Base-by-base conservation (phyloP, 2,329 filamentous ascomycete genomes). In the Sarocladiaceae sp. region DNA sequence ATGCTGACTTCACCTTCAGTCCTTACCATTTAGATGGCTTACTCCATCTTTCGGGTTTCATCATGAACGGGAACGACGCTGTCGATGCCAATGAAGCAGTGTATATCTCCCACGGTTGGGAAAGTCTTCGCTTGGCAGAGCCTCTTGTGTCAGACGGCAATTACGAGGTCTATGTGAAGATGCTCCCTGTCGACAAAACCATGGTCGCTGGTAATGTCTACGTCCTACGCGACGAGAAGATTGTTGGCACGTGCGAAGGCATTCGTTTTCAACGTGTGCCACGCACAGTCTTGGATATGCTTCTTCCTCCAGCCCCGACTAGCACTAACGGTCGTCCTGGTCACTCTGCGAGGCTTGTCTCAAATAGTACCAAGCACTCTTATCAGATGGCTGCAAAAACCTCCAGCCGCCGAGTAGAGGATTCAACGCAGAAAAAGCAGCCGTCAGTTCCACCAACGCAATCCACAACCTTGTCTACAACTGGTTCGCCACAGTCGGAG, bases 21-120 rank as follows among this genome's bases (percentile, higher is more conserved):
- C 79, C 79, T 1, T 78, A 78, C 65, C 81, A 75, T 70, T 76
- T 83, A 52, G 78, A 83, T 60, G 78, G 76, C 55, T 63, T 78
- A 54, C 76, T 74, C 58, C 78, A 82, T 60, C 75, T 82, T 52
- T 78, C 78, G 2, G 79, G 79, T 23, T 82, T 82, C 63, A 76
- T 82, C 54, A 70, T 80, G 61, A 83, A 83, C 57, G 76, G 71
- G 11, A 77, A 76, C 6, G 79, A 82, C 58, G 75, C 71, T 18
- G 68, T 80, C 12, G 78, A 82, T 60, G 78, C 75, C 10, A 69
- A 72, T 25, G 80, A 79, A 52, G 78, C 82, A 56, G 77, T 74
- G 5, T 80, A 79, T 59, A 64, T 83, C 56, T 77, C 82, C 50
- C 76, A 82, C 37, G 72, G 74, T 40, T 72, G 75, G 36, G 71